Percentiles rank a stretch among this genome's conserved stretches.
phyloP scores from a whole-genome alignment of 768 basidiomycete genomes.

The Agrocybe pediades region DNA sequence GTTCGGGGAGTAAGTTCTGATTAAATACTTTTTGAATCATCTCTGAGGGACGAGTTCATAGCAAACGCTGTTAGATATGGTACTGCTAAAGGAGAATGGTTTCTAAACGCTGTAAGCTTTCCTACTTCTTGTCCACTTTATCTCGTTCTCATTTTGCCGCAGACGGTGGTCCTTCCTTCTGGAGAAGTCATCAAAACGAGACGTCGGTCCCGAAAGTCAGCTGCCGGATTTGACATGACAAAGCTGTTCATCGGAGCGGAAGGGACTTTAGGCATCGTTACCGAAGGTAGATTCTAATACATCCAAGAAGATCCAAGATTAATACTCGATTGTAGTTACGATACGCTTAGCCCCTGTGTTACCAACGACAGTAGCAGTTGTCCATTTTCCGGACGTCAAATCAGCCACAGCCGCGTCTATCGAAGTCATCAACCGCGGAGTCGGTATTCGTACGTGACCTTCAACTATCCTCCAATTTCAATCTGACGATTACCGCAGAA shows the following conservation, averaged over 20 bases:
- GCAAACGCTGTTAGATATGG: conserved; percentile 87
- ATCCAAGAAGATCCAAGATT: neutral
- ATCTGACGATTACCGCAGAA: conserved; percentile 47
- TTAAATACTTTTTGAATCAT: neutral
- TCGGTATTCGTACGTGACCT: conserved; percentile 67
- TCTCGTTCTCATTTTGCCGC: neutral
- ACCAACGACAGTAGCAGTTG: conserved; percentile 82
- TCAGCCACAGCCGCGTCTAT: conserved; percentile 74
- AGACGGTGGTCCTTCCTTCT: conserved; percentile 89
- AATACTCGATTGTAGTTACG: conserved; percentile 52
- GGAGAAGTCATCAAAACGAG: conserved; percentile 93
- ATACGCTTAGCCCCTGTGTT: conserved; percentile 79
- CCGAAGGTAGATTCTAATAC: conserved; percentile 56
- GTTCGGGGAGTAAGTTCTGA: conserved; percentile 66
- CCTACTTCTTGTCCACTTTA: neutral
- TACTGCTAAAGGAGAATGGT: conserved; percentile 90
- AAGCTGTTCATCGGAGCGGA: conserved; percentile 87
- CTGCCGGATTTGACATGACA: conserved; percentile 84
- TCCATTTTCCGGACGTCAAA: conserved; percentile 76
- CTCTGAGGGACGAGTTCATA: conserved; percentile 14
- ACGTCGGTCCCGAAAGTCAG: conserved; percentile 74
- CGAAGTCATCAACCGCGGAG: conserved; percentile 70
- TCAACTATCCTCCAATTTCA: neutral
- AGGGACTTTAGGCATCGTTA: conserved; percentile 84
- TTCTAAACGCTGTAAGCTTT: conserved; percentile 70